Conservation (phyloP, 441 rosid genomes). For the Theobroma grandiflorum region DNA sequence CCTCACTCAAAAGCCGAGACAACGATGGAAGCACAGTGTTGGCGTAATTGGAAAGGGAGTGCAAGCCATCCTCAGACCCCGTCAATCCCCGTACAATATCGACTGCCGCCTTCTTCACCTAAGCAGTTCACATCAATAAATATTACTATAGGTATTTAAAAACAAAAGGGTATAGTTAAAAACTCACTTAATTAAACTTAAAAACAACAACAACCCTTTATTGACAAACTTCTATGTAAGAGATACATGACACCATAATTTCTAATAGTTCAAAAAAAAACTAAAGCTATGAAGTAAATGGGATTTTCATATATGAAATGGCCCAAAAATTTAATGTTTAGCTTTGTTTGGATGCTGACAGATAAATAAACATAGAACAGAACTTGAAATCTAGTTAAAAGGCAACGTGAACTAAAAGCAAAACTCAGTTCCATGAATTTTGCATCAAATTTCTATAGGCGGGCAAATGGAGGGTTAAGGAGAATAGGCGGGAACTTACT, state of each 20-base stretch:
- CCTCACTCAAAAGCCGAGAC: constrained; percentile 65
- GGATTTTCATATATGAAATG: constrained; percentile 7
- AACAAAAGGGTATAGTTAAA: neutral
- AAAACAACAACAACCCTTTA: neutral
- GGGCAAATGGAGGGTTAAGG: neutral
- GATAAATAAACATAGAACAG: neutral
- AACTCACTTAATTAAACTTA: neutral
- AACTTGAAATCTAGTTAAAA: constrained; percentile 13
- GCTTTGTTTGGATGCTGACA: neutral
- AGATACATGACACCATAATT: neutral
- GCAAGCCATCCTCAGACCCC: constrained; percentile 85
- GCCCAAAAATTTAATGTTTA: neutral
- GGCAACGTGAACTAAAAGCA: neutral
- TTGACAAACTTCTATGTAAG: neutral
- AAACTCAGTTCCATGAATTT: neutral
- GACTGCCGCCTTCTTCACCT: constrained; percentile 92
- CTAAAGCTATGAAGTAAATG: neutral
- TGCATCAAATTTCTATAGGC: neutral
- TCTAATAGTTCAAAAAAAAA: neutral
- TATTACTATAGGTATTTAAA: neutral
- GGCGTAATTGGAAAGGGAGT: constrained; percentile 66
- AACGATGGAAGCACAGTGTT: constrained; percentile 62
- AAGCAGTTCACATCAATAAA: constrained; percentile 5
- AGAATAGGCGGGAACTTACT: constrained; percentile 45
- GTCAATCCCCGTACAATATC: constrained; percentile 83